Evolutionary conservation across 805 yeast species (phyloP), one percentile per base, ranked within the genome.

Genomic region (Maudiozyma turicensis): DNA sequence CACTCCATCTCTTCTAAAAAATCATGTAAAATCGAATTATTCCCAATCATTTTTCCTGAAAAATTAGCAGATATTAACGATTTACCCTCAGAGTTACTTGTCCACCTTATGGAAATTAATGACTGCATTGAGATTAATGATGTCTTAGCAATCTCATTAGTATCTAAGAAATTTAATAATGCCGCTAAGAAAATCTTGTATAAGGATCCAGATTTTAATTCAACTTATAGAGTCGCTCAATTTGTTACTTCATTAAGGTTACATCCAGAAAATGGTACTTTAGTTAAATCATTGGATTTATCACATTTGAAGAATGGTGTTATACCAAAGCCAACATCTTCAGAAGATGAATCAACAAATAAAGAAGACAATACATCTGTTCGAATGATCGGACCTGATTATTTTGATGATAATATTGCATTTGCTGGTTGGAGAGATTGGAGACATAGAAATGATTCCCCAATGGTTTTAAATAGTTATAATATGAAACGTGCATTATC

Each of bases 401-500:
- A 39, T 11, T 15, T 47, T 20, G 46, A 55, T 10, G 48, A 50
- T 8, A 61, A 58, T 15, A 30, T 59, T 40, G 75, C 81, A 1
- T 66, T 76, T 46, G 95, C 95, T 0, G 84, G 91, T 8, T 88
- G 96, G 96, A 74, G 96, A 61, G 96, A 88, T 63, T 88, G 95
- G 95, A 84, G 86, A 58, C 82, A 75, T 58, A 75, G 86, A 52
- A 77, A 76, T 46, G 89, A 84, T 64, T 72, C 76, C 1, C 62
- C 72, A 4, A 56, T 65, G 6, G 47, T 64, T 46, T 52, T 69
- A 53, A 69, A 63, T 54, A 63, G 70, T 34, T 54, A 53, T 41
- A 54, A 54, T 28, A 26, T 57, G 49, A 57, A 59, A 45, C 55
- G 48, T 44, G 53, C 55, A 1, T 52, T 48, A 7, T 60, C 64